Percentiles rank a stretch among this genome's conserved stretches.
Conservation (phyloP, 352 stramenopile species). For the Phytophthora pisi region DNA sequence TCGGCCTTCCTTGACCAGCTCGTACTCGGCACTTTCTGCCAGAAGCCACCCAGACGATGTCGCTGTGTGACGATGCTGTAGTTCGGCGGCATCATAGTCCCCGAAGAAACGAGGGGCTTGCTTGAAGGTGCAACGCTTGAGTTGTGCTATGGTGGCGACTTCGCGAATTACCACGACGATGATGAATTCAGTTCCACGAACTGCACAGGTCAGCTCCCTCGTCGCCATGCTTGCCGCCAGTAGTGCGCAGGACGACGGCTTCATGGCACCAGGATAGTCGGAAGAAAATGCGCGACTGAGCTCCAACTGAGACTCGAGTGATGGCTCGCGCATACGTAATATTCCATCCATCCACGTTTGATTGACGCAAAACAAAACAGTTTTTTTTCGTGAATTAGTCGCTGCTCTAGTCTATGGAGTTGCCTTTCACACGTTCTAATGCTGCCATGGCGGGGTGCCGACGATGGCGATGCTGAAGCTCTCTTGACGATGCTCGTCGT, state of each 20-base stretch:
- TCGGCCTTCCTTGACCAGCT: neutral
- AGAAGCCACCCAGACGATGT: neutral
- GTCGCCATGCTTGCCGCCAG: neutral
- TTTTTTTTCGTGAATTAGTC: conserved; percentile 1
- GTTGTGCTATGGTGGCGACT: neutral
- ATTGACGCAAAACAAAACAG: no score
- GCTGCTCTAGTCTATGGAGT: conserved; percentile 37
- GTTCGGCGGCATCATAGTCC: neutral
- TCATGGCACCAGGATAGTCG: no score
- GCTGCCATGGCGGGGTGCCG: conserved; percentile 39
- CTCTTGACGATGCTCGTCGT: conserved; percentile 25
- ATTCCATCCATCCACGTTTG: no score
- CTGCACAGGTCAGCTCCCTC: neutral
- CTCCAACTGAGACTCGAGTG: no score
- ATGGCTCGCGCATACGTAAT: no score
- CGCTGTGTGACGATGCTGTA: neutral
- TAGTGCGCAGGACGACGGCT: no score
- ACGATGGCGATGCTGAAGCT: conserved; percentile 64
- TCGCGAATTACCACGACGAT: neutral
- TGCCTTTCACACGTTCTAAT: conserved; percentile 25
- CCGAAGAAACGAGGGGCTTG: neutral
- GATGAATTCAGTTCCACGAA: neutral
- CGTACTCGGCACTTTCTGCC: neutral
- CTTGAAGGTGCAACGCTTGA: neutral
- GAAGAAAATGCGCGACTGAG: neutral